Base-by-base conservation (phyloP, 495 filamentous ascomycete species). In the Penicillium antarcticum region DNA sequence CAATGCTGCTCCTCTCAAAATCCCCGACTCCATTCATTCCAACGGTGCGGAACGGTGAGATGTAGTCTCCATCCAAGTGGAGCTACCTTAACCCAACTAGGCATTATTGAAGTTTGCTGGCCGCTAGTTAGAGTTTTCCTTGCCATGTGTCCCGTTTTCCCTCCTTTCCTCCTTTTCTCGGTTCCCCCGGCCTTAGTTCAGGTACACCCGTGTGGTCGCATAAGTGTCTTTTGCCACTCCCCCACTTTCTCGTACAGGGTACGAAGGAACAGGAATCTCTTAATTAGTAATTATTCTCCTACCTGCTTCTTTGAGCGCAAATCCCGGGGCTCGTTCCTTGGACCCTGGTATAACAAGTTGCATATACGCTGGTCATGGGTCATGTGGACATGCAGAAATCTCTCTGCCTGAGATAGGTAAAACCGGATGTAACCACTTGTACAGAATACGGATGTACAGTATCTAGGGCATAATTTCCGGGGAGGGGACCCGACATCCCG, bases 21-120 rank as follows among this genome's bases (percentile, higher is more conserved):
- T 49, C 47, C 42, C 47, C 47, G 41, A 47, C 49, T 54, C 44
- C 53, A 46, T 16, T 13, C 5, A 50, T 57, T 53, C 62, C 62
- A 65, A 65, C 59, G 59, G 62, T 50, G 56, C 56, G 53, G 62
- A 65, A 65, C 53, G 48, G 55, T 55, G 48, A 42, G 21, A 31
- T 50, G 43, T 34, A 31, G 23, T 34, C 46, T 35, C 48, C 50
- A 52, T 57, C 34, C 17, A 44, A 52, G 61, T 57, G 62, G 62
- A 54, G 48, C 14, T 9, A 6, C 13, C 45, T 50, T 53, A 39
- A 39, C 55, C 49, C 26, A 26, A 46, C 48, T 37, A n/a, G 48
- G 48, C 33, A 18, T 64, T 65, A 61, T 64, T 64, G 58, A 64
- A 64, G 58, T 64, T 58, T 56, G 52, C 42, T 46, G 34, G 37